These are phyloP conservation scores for Xylariomycetidae sp. DNA, from an alignment of 2,329 filamentous ascomycete genomes.

Conservation along the genomic window DNA sequence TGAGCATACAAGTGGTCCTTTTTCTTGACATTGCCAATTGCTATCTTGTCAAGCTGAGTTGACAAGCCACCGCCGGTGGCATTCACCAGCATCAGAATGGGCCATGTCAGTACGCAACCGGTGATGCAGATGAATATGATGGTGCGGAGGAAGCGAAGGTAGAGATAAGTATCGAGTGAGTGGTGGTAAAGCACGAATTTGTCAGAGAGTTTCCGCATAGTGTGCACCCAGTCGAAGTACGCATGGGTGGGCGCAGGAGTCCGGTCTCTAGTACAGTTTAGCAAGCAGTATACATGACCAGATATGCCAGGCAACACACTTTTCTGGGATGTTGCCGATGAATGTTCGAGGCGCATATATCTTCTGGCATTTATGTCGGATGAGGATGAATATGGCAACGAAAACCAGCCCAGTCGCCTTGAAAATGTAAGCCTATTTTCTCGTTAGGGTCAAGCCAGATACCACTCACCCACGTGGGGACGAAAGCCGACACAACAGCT, in stretches of 20 bases:
- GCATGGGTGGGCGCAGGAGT: slow-evolving; percentile 18
- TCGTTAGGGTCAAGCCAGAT: background rate
- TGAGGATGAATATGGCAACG: slow-evolving; percentile 21
- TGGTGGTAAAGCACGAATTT: slow-evolving; percentile 79
- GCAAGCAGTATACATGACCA: no score
- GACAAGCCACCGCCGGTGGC: slow-evolving; percentile 66
- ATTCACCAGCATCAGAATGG: slow-evolving; percentile 78
- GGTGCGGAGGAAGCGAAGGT: slow-evolving; percentile 78
- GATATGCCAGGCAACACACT: slow-evolving; percentile 13
- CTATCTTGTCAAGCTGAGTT: slow-evolving; percentile 60
- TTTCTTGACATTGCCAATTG: slow-evolving; percentile 45
- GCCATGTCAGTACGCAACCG: slow-evolving; percentile 77
- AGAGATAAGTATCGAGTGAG: slow-evolving; percentile 82
- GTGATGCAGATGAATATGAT: slow-evolving; percentile 72
- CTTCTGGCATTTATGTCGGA: slow-evolving; percentile 20
- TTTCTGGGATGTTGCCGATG: slow-evolving; percentile 23
- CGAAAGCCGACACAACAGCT: slow-evolving; percentile 22
- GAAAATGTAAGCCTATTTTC: slow-evolving; percentile 8
- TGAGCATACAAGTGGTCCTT: slow-evolving; percentile 72
- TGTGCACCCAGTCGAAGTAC: slow-evolving; percentile 22
- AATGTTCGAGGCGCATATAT: slow-evolving; percentile 25
- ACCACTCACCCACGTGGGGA: slow-evolving; percentile 23
- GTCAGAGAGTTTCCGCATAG: slow-evolving; percentile 51
- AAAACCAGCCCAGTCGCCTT: slow-evolving; percentile 21
- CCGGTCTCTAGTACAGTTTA: slow-evolving; percentile 19